Percentiles rank a stretch among this genome's conserved stretches.
phyloP scores from a whole-genome alignment of 1,284 basidiomycete species.

The Sanghuangporus baumii region DNA sequence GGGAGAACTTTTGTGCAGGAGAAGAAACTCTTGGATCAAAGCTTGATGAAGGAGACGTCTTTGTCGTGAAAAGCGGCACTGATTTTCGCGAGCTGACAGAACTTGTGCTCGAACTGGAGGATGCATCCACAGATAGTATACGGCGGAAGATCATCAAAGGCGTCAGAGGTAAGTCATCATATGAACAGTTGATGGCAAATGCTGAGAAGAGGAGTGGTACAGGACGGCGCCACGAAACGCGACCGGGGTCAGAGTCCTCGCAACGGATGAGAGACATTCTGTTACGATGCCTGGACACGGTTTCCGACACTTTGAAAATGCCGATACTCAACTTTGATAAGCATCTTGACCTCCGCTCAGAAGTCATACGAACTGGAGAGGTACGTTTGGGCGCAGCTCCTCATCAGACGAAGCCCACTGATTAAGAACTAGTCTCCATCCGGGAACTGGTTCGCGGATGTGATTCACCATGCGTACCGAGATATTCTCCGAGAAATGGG shows the following conservation, averaged over 20 bases:
- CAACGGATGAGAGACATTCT: too few relatives aligned
- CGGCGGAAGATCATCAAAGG: constrained; percentile 61
- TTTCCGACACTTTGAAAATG: too few relatives aligned
- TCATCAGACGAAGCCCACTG: constrained; percentile 8
- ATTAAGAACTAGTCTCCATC: constrained; percentile 53
- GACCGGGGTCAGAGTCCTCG: too few relatives aligned
- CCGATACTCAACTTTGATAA: too few relatives aligned
- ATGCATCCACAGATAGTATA: constrained; percentile 56
- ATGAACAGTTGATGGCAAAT: constrained; percentile 34
- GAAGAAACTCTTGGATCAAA: constrained; percentile 64
- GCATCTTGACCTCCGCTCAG: constrained; percentile 67
- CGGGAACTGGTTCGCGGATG: constrained; percentile 88
- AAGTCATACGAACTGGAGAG: constrained; percentile 66
- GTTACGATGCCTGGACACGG: too few relatives aligned
- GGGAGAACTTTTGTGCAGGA: constrained; percentile 64
- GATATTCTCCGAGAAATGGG: constrained; percentile 61
- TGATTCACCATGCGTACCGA: constrained; percentile 81
- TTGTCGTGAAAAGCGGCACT: constrained; percentile 82
- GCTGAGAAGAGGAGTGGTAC: constrained; percentile 37
- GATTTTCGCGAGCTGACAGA: constrained; percentile 88
- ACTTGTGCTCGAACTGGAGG: constrained; percentile 57
- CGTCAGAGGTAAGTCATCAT: constrained; percentile 46
- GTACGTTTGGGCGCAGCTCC: constrained; percentile 27
- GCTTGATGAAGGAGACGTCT: constrained; percentile 65
- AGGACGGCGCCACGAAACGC: constrained; percentile 31